Evolutionary conservation across 257 asterid genomes (phyloP).

Genomic region (Penstemon barbatus): DNA sequence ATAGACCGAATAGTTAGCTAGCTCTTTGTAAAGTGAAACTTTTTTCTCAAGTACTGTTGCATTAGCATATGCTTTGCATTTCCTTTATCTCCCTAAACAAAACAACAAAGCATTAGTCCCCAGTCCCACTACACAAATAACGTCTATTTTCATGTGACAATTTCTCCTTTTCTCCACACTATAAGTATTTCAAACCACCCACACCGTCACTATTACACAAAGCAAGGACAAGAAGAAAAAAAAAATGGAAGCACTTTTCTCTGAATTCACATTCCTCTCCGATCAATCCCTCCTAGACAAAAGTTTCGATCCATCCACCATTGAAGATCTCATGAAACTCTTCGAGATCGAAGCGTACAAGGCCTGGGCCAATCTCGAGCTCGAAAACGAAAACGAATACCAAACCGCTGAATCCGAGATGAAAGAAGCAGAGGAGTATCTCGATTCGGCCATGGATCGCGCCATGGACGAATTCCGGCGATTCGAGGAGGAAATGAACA

Average conservation of each 20-base stretch:
- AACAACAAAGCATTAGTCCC: background rate
- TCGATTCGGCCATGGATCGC: constrained; percentile 76
- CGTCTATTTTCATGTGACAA: background rate
- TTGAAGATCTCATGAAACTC: constrained; percentile 72
- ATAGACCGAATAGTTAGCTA: too few relatives aligned
- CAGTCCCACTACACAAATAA: background rate
- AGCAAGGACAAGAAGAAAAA: background rate
- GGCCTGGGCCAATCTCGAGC: constrained; percentile 88
- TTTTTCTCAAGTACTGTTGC: background rate
- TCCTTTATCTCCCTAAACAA: background rate
- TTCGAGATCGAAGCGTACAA: constrained; percentile 83
- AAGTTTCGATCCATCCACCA: constrained; percentile 68
- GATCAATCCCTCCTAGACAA: constrained; percentile 64
- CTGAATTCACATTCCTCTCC: constrained; percentile 65
- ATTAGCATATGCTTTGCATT: background rate
- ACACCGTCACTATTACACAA: background rate
- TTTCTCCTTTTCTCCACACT: background rate
- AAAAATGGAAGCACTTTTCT: constrained; percentile 74
- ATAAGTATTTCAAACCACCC: background rate
- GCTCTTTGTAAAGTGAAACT: background rate
- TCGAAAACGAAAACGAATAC: constrained; percentile 45
- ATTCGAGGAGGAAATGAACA: constrained; percentile 80
- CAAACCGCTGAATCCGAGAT: constrained; percentile 37
- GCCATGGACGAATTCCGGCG: constrained; percentile 83
- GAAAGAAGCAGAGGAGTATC: constrained; percentile 55